Evolutionary conservation across 148 eudicot species (phyloP).

Genomic region (Camellia japonica): DNA sequence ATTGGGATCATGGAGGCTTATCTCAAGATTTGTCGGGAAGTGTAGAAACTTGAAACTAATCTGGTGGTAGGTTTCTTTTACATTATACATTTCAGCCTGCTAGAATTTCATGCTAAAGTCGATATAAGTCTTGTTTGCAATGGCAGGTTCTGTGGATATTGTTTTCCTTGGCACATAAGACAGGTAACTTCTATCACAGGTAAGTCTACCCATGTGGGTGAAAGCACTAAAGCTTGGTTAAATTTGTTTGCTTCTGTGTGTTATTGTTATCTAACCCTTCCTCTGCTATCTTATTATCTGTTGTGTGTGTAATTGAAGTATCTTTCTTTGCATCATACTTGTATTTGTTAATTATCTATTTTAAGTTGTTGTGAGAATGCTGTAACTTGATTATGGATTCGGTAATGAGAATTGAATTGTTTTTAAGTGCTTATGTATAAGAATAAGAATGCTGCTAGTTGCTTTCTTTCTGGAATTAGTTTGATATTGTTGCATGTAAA

Average conservation of each 20-base stretch:
- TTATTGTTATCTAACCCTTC: background rate
- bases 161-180: background rate
- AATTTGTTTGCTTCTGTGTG: background rate
- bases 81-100: background rate
- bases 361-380: background rate
- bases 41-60: background rate
- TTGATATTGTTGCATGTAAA: background rate
- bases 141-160: constrained; percentile 6
- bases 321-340: background rate
- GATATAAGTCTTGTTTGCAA: background rate
- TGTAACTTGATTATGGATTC: background rate
- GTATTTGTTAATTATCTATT: background rate
- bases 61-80: constrained; percentile 9
- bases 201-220: background rate
- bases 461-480: background rate
- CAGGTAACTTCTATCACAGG: constrained; percentile 3
- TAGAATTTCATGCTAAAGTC: background rate
- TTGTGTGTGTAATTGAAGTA: background rate
- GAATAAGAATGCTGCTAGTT: background rate
- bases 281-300: too few relatives aligned
- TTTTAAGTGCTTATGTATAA: background rate
- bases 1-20: background rate
- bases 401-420: background rate
- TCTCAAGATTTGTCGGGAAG: background rate
- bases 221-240: background rate